Evolutionary conservation across 192 early-diverging fungal genomes (phyloP), one percentile per base, ranked within the genome.

Genomic region (Linnemannia hyalina): DNA sequence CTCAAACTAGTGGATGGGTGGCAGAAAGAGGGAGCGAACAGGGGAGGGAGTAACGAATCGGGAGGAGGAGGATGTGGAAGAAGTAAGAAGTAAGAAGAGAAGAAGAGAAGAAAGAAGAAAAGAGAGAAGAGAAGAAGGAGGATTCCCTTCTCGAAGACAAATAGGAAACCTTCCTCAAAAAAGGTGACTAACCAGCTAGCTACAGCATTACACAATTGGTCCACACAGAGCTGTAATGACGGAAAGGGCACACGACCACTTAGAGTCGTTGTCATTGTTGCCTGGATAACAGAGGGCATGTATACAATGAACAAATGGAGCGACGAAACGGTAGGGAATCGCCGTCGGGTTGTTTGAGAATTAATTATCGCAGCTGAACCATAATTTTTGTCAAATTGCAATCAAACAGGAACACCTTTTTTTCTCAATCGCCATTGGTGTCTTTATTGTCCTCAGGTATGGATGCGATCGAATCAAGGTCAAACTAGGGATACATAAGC

Each of bases 401-500:
- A 65, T 65, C 60, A 63, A 63, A 63, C 60, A 63, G 60, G 60
- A 29, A 63, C n/a, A 32, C 11, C 32, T 32, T 57, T 57, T 0
- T 23, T 57, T 1, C 26, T 63, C 60, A 26, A 63, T 26, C 57
- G 60, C 47, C 15, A 52, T 52, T 22, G 60, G 11, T 55, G 18
- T 55, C 22, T 0, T 65, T 65, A 15, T 32, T 16, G 2, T 60
- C n/a, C 22, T 22, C 18, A 3, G 35, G 0, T 41, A 4, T 41
- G 44, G n/a, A 73, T 46, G 71, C 49, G n/a, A 29, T 73, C 44
- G 71, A 46, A 73, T 73, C 41, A 44, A 73, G 49, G 71, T 44
- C 29, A n/a, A 46, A 47, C 41, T n/a, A 49, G 44, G 15, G 44
- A 73, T 73, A 40, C 15, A 40, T 3, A 70, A 22, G 11, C 9